A percentile compares a stretch with the other conserved stretches of the same genome.
Evolutionary conservation across 441 rosid genomes (phyloP).

Genomic region (Populus trichocarpa): DNA sequence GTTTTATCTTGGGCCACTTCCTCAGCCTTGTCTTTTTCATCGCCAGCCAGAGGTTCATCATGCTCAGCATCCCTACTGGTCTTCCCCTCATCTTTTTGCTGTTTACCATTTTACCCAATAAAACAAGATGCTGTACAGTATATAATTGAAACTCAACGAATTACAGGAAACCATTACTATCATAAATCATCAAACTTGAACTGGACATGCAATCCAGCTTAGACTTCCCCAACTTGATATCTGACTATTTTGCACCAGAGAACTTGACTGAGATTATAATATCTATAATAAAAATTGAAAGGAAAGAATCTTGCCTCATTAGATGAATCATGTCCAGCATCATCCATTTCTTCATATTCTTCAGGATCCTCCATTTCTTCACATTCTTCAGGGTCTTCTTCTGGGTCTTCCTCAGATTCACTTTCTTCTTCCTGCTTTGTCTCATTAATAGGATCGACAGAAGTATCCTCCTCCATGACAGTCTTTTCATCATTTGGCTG

Average conservation of each 20-base stretch:
- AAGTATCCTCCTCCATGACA: slow-evolving; percentile 29
- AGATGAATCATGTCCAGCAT: slow-evolving; percentile 38
- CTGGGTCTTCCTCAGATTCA: slow-evolving; percentile 58
- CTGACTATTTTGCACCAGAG: not conserved
- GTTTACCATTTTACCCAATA: slow-evolving; percentile 19
- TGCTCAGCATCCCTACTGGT: slow-evolving; percentile 34
- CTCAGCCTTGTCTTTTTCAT: slow-evolving; percentile 35
- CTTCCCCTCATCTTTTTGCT: slow-evolving; percentile 48
- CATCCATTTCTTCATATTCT: slow-evolving; percentile 34
- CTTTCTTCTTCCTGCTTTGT: slow-evolving; percentile 39
- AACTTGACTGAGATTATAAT: not conserved
- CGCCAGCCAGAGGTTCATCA: slow-evolving; percentile 24
- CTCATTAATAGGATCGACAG: slow-evolving; percentile 31
- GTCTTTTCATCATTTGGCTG: slow-evolving; percentile 40
- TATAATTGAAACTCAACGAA: not conserved
- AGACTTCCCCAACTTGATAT: not conserved
- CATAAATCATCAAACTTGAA: not conserved
- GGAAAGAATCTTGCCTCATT: slow-evolving; percentile 45
- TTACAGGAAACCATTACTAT: not conserved
- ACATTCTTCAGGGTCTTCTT: slow-evolving; percentile 75
- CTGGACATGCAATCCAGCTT: not conserved
- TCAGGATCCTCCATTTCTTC: slow-evolving; percentile 67
- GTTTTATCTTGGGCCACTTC: slow-evolving; percentile 31
- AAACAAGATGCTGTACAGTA: not conserved
- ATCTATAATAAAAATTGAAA: not conserved